Conservation (phyloP, 768 basidiomycete species). For the Tulasnella sp. region DNA sequence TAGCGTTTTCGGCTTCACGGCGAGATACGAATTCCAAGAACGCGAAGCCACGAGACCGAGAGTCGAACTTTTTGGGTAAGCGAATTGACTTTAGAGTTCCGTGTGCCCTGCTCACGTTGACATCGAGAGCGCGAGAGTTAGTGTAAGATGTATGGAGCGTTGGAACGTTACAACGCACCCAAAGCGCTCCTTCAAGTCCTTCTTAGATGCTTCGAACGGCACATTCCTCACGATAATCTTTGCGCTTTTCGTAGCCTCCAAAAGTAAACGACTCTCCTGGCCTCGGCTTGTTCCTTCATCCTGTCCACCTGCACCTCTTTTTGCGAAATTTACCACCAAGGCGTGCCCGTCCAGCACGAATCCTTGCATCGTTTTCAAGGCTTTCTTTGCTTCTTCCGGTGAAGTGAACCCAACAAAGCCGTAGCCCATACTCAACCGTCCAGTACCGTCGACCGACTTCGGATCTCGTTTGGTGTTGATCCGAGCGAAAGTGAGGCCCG, state of each 20-base stretch:
- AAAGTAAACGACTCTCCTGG: background rate
- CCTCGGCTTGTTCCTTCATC: conserved; percentile 40
- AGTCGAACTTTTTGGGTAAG: conserved; percentile 86
- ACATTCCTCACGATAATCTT: conserved; percentile 99
- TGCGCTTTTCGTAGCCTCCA: conserved; percentile 54
- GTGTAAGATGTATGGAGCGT: too few species aligned
- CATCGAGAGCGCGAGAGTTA: too few species aligned
- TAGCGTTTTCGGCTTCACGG: conserved; percentile 86
- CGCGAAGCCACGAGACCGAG: conserved; percentile 87
- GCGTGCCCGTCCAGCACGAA: conserved; percentile 84
- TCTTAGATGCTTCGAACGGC: conserved; percentile 93
- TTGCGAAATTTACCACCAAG: conserved; percentile 80
- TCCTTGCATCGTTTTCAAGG: conserved; percentile 71
- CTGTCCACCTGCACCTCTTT: conserved; percentile 55
- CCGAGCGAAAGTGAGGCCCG: conserved; percentile 53
- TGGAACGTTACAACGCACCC: conserved; percentile 51
- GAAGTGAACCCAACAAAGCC: conserved; percentile 92
- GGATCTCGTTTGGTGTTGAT: conserved; percentile 69
- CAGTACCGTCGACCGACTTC: conserved; percentile 51
- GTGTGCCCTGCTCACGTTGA: conserved; percentile 56
- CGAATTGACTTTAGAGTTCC: conserved; percentile 93
- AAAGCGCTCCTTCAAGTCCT: conserved; percentile 85
- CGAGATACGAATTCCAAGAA: conserved; percentile 92
- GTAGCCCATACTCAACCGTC: conserved; percentile 87
- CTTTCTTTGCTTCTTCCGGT: conserved; percentile 65